Percentiles rank a stretch among this genome's conserved stretches.
Conservation (phyloP, 2,329 filamentous ascomycete genomes). For the Arthrobotrys megalospora region DNA sequence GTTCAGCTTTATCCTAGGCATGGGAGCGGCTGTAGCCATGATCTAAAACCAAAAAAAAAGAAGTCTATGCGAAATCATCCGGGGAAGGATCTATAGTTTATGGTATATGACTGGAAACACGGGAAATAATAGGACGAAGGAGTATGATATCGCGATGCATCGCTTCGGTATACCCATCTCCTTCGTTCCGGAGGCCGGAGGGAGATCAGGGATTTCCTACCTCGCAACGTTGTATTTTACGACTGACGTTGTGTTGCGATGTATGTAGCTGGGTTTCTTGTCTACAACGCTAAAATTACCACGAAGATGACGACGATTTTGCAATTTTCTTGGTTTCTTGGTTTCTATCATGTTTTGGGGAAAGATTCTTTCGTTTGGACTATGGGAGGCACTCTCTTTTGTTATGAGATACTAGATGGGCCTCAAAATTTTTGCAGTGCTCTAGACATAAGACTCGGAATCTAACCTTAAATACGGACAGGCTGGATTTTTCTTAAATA, state of each 20-base stretch:
- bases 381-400: too few species aligned
- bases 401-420: too few species aligned
- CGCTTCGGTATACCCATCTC: neutral
- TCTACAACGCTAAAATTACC: constrained; percentile 1
- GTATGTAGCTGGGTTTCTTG: neutral
- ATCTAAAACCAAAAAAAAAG: neutral
- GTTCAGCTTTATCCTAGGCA: constrained; percentile 24
- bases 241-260: constrained; percentile 16
- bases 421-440: too few species aligned
- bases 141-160: too few species aligned
- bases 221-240: constrained; percentile 47
- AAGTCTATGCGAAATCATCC: neutral
- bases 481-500: too few species aligned
- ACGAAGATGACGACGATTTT: neutral
- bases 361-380: too few species aligned
- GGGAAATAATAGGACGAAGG: too few species aligned
- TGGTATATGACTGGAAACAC: too few species aligned
- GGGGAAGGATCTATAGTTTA: neutral
- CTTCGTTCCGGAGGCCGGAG: neutral
- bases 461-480: too few species aligned
- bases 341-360: too few species aligned
- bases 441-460: too few species aligned
- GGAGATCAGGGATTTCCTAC: neutral
- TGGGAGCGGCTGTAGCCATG: constrained; percentile 4
- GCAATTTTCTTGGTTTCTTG: neutral